These are phyloP conservation scores for Agroathelia rolfsii DNA, from an alignment of 1,284 basidiomycete genomes.

Conservation along the genomic window DNA sequence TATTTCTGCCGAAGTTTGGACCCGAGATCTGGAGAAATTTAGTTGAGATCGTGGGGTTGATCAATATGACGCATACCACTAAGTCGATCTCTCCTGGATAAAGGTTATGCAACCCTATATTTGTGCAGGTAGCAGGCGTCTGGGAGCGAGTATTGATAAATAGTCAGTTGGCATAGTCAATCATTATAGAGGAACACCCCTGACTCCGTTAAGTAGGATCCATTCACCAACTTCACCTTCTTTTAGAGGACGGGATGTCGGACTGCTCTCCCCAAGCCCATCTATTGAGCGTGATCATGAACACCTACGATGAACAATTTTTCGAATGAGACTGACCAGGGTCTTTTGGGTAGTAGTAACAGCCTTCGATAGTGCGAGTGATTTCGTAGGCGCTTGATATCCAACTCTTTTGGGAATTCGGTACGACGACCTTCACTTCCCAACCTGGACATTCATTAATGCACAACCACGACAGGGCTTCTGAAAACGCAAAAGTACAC, in stretches of 20 bases:
- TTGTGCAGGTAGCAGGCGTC: conserved; percentile 88
- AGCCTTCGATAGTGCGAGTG: conserved; percentile 64
- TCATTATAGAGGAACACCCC: no score
- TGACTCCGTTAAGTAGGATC: conserved; percentile 81
- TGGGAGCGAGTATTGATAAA: conserved; percentile 23
- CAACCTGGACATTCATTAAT: conserved; percentile 42
- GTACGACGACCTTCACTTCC: conserved; percentile 84
- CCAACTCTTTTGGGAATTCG: conserved; percentile 86
- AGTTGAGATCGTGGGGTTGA: conserved; percentile 3
- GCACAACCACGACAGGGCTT: conserved; percentile 5
- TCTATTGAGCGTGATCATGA: no score
- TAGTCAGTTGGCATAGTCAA: no score
- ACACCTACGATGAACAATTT: background rate
- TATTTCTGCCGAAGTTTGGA: conserved; percentile 75
- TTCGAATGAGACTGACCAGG: conserved; percentile 29
- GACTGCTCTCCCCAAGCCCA: conserved; percentile 63
- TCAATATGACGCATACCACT: conserved; percentile 38
- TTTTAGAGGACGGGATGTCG: conserved; percentile 53
- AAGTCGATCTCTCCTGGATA: conserved; percentile 81
- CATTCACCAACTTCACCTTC: conserved; percentile 78
- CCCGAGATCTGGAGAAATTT: conserved; percentile 49
- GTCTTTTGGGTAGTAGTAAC: conserved; percentile 74
- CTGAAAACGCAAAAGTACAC: no score
- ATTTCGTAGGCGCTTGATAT: conserved; percentile 87
- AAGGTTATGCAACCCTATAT: conserved; percentile 81